phyloP scores from a whole-genome alignment of 108 stramenopile genomes.

The Skeletonema costatum region DNA sequence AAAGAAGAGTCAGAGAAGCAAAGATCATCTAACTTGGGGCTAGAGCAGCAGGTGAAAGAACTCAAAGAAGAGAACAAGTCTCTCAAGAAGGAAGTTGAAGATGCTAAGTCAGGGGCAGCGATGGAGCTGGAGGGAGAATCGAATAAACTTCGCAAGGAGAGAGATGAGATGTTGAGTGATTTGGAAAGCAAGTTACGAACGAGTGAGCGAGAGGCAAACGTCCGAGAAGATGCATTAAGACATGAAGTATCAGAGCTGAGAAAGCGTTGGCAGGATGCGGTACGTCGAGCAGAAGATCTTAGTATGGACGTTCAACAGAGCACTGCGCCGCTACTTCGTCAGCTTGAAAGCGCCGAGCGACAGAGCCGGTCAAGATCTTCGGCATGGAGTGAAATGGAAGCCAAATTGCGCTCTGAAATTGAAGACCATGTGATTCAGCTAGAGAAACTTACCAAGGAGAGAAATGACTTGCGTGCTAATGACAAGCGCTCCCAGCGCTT shows the following conservation, averaged over 20 bases:
- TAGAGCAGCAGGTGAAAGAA: slow-evolving; percentile 78
- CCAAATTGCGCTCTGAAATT: slow-evolving; percentile 69
- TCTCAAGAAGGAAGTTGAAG: slow-evolving; percentile 56
- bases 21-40: slow-evolving; percentile 52
- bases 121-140: slow-evolving; percentile 63
- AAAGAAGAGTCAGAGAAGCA: slow-evolving; percentile 68
- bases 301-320: slow-evolving; percentile 86
- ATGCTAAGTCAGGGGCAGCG: slow-evolving; percentile 53
- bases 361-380: slow-evolving; percentile 72
- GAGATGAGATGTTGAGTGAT: slow-evolving; percentile 65
- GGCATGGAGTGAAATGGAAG: slow-evolving; percentile 74
- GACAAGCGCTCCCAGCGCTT: slow-evolving; percentile 53
- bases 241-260: slow-evolving; percentile 79
- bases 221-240: slow-evolving; percentile 83
- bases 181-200: slow-evolving; percentile 74
- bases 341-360: slow-evolving; percentile 80
- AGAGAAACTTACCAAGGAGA: slow-evolving; percentile 66
- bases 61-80: slow-evolving; percentile 57
- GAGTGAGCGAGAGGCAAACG: slow-evolving; percentile 75
- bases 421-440: slow-evolving; percentile 71
- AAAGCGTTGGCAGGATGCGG: slow-evolving; percentile 89
- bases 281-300: slow-evolving; percentile 79
- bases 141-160: slow-evolving; percentile 65
- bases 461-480: slow-evolving; percentile 63
- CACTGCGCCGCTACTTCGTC: slow-evolving; percentile 79